Base-by-base conservation (phyloP, 768 basidiomycete genomes). In the Suillus subluteus region DNA sequence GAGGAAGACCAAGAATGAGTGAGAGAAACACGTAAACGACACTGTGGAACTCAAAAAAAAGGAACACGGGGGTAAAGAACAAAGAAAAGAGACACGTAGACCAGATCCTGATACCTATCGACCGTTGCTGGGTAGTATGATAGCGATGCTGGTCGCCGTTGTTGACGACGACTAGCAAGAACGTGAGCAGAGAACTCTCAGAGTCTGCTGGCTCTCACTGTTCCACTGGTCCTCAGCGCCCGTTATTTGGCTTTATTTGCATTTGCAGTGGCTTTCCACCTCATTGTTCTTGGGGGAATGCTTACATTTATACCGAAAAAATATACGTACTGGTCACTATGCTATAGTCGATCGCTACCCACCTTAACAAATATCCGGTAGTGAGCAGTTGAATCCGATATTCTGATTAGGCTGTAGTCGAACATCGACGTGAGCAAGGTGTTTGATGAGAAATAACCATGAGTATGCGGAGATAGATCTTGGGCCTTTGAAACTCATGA, bases 1-100 rank as follows among this genome's bases (percentile, higher is more conserved):
- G 73, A 70, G 70, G 69, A 68, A 63, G 81, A 70, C 78, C 69
- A 80, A 82, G 79, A 83, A 41, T 79, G 76, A 76, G 80, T 73
- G 73, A 76, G 76, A 74, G 73, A 74, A 72, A 74, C 75, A 79
- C 74, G 69, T 68, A 68, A 69, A 64, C 65, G 65, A 64, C 62
- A 74, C 69, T 62, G 56, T 68, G 64, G 68, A 64, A 63, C 64
- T 56, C 48, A 7, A 50, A 69, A 59, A 55, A 68, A 67, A 64
- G 59, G 56, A 54, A 66, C 66, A 68, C 68, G 46, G 38, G 55
- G 58, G 64, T 61, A 73, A 70, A 67, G 66, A 68, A 69, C 64
- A 75, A 75, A 75, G 21, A 52, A 66, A 64, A 67, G 37, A 65
- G 35, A 52, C n/a, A 66, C 6, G 46, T 65, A 32, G 18, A 18